These are phyloP conservation scores for Puccinia hordei DNA, from an alignment of 1,284 basidiomycete species.

Conservation along the genomic window DNA sequence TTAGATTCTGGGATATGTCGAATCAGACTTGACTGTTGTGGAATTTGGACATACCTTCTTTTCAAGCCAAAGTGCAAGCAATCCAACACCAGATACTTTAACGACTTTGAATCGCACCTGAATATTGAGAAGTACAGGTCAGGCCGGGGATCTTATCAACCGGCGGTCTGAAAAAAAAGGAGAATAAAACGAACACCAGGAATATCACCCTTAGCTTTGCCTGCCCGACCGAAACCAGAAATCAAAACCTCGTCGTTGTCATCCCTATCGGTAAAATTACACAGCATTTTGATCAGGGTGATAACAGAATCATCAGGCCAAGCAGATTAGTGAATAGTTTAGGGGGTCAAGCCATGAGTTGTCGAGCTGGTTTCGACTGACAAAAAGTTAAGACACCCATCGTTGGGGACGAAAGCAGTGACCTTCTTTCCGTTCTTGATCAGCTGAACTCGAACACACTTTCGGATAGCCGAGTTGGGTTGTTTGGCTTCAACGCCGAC, in stretches of 20 bases:
- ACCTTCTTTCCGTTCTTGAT: slow-evolving; percentile 99
- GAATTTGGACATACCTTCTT: slow-evolving; percentile 72
- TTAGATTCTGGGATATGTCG: background rate
- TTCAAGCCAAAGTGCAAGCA: slow-evolving; percentile 95
- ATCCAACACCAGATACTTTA: slow-evolving; percentile 98
- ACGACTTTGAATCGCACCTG: slow-evolving; percentile 98
- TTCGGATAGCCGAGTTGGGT: slow-evolving; percentile 99
- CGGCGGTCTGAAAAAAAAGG: background rate
- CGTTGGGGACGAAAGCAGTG: slow-evolving; percentile 83
- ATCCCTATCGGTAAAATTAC: slow-evolving; percentile 51
- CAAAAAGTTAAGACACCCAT: slow-evolving; percentile 94
- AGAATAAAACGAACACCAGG: slow-evolving; percentile 60
- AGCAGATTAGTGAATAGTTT: background rate
- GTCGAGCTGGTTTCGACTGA: slow-evolving; percentile 4
- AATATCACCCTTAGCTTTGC: slow-evolving; percentile 95
- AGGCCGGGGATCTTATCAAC: background rate
- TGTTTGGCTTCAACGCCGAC: slow-evolving; percentile 81
- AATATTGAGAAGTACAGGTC: slow-evolving; percentile 61
- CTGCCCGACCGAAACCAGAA: slow-evolving; percentile 99
- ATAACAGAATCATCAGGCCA: too few species aligned
- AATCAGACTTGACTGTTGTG: background rate
- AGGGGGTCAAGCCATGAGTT: background rate
- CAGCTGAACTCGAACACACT: slow-evolving; percentile 99
- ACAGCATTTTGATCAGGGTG: background rate
- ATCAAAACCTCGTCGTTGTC: slow-evolving; percentile 72